Percentiles rank a stretch among this genome's conserved stretches.
Conservation (phyloP, 192 early-diverging fungal species). For the Backusella tuberculispora region DNA sequence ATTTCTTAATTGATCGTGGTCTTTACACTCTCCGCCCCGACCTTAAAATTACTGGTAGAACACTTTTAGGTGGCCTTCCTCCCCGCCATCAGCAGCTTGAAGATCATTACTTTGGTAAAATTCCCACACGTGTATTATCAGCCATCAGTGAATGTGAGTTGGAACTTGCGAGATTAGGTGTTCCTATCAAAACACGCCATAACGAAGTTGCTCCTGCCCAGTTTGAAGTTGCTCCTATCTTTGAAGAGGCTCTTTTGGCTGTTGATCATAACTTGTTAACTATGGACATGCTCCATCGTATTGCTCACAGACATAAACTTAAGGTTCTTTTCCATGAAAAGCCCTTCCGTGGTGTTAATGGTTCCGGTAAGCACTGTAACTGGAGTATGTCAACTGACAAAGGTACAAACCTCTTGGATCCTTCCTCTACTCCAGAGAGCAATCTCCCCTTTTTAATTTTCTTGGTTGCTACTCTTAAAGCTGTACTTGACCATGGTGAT, state of each 20-base stretch:
- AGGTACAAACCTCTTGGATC: constrained; percentile 97
- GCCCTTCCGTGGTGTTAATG: constrained; percentile 98
- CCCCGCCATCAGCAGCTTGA: constrained; percentile 99
- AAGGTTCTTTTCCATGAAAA: constrained; percentile 99
- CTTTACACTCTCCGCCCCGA: constrained; percentile 94
- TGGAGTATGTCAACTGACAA: constrained; percentile 94
- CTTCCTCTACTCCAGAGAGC: constrained; percentile 91
- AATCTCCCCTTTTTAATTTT: constrained; percentile 97
- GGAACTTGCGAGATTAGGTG: constrained; percentile 91
- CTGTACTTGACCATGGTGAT: constrained; percentile 87
- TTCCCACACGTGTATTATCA: constrained; percentile 89
- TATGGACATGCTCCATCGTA: constrained; percentile 96
- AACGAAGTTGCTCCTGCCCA: constrained; percentile 98
- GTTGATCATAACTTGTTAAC: constrained; percentile 98
- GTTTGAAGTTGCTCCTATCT: constrained; percentile 98
- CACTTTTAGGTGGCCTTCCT: constrained; percentile 89
- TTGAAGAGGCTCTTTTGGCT: constrained; percentile 92
- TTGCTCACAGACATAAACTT: constrained; percentile 95
- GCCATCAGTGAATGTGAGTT: constrained; percentile 92
- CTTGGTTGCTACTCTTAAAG: constrained; percentile 89
- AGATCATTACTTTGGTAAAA: constrained; percentile 98
- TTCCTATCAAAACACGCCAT: constrained; percentile 98
- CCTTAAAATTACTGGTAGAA: constrained; percentile 94
- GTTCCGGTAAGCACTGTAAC: constrained; percentile 98
- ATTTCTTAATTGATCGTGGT: constrained; percentile 95